Evolutionary conservation across 345 rosid species (phyloP).

Genomic region (Euphorbia tirucalli): DNA sequence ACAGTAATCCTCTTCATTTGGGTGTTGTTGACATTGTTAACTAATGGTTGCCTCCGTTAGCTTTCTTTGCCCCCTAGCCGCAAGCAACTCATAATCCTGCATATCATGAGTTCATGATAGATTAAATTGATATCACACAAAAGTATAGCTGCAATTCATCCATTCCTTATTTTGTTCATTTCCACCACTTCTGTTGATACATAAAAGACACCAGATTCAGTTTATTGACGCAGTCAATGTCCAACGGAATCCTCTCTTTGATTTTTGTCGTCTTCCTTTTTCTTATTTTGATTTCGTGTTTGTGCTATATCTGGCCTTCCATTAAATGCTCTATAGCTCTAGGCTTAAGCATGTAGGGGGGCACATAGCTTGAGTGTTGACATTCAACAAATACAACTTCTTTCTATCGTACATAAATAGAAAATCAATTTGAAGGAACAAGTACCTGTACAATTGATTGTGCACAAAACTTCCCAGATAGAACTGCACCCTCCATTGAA

Average conservation of each 20-base stretch:
- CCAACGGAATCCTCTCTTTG: neutral
- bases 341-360: neutral
- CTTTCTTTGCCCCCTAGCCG: slow-evolving; percentile 30
- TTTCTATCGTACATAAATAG: neutral
- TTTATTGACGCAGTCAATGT: neutral
- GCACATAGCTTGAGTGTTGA: neutral
- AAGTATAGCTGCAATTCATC: neutral
- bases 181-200: neutral
- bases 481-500: slow-evolving; percentile 97
- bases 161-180: neutral
- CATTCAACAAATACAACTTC: neutral
- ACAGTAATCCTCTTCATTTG: neutral
- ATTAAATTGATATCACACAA: neutral
- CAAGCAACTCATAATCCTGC: slow-evolving; percentile 63
- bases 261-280: too few species aligned
- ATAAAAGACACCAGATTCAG: neutral
- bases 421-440: neutral
- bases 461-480: slow-evolving; percentile 90
- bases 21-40: slow-evolving; percentile 12
- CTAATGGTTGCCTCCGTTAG: slow-evolving; percentile 46
- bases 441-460: slow-evolving; percentile 77
- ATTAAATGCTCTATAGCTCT: neutral
- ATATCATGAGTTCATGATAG: slow-evolving; percentile 3
- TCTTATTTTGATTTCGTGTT: too few species aligned
- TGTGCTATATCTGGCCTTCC: neutral